These are phyloP conservation scores for Corrigiola litoralis DNA, from an alignment of 179 eudicot genomes.

Conservation along the genomic window DNA sequence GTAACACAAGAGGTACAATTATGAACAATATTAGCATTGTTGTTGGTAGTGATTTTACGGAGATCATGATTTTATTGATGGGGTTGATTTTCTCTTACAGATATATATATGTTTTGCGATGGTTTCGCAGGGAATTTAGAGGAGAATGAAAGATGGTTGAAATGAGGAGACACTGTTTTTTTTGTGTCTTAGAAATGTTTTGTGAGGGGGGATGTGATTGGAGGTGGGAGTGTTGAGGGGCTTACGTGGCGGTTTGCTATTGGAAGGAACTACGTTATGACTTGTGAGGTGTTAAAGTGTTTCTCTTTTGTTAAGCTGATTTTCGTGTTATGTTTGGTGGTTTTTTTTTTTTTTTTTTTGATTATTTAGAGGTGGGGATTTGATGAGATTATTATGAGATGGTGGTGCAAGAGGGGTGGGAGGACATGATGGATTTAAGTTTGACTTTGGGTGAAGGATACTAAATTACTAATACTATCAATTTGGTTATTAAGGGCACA, in stretches of 20 bases:
- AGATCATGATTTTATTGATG: not conserved
- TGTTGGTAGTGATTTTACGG: conserved; percentile 2
- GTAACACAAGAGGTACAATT: conserved; percentile 28
- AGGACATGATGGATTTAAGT: not conserved
- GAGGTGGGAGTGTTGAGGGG: not conserved
- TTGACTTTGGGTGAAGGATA: too few species aligned
- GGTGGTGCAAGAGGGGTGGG: too few species aligned
- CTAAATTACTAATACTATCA: too few species aligned
- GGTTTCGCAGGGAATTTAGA: conserved; percentile 21
- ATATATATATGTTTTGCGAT: not conserved
- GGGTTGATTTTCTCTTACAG: not conserved
- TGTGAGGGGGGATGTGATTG: conserved; percentile 10
- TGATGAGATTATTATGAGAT: too few species aligned
- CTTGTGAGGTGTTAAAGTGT: not conserved
- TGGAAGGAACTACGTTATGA: conserved; percentile 17
- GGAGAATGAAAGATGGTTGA: not conserved
- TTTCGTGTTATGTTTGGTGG: not conserved
- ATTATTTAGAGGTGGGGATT: too few species aligned
- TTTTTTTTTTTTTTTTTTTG: too few species aligned
- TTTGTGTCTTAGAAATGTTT: not conserved
- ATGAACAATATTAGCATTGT: too few species aligned
- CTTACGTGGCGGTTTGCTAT: conserved; percentile 17
- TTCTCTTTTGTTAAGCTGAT: not conserved
- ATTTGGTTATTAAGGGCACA: too few species aligned
- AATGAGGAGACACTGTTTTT: not conserved